Conservation (phyloP, 2,329 filamentous ascomycete genomes). For the Elsinoe batatas region DNA sequence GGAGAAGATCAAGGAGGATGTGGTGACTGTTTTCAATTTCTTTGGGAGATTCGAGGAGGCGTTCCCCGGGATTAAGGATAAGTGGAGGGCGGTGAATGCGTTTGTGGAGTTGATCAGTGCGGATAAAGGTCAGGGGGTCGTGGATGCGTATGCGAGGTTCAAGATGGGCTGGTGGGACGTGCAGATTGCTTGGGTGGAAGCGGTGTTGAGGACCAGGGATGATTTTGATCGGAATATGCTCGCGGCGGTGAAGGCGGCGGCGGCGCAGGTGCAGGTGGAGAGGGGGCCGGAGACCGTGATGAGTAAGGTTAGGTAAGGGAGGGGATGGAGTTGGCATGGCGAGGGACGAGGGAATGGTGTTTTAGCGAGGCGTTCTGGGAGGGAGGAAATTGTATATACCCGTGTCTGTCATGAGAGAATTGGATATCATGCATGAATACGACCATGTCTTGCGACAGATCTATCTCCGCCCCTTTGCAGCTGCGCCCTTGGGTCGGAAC, state of each 20-base stretch:
- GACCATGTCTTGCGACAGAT: neutral
- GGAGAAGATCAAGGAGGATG: constrained; percentile 88
- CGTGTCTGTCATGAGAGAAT: neutral
- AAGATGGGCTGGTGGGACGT: constrained; percentile 88
- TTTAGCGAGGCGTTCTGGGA: constrained; percentile 11
- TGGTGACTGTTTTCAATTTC: constrained; percentile 81
- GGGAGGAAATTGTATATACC: constrained; percentile 6
- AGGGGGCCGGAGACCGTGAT: constrained; percentile 86
- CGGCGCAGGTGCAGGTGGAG: constrained; percentile 74
- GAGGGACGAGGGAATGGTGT: neutral
- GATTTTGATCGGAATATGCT: constrained; percentile 91
- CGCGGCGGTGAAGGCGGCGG: constrained; percentile 74
- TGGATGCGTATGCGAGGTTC: constrained; percentile 71
- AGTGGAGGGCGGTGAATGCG: constrained; percentile 82
- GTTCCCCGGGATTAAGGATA: constrained; percentile 68
- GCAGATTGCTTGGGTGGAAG: constrained; percentile 91
- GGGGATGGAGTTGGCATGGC: neutral
- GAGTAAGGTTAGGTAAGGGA: constrained; percentile 66
- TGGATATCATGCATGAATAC: constrained; percentile 11
- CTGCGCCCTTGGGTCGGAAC: constrained; percentile 6
- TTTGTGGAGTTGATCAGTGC: constrained; percentile 69
- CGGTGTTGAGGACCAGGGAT: constrained; percentile 73
- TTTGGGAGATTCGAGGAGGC: constrained; percentile 66
- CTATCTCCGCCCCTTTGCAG: neutral
- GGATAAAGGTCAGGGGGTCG: constrained; percentile 61